Percentiles rank a stretch among this genome's conserved stretches.
Conservation (phyloP, 495 filamentous ascomycete species). For the Penicillium fimorum region DNA sequence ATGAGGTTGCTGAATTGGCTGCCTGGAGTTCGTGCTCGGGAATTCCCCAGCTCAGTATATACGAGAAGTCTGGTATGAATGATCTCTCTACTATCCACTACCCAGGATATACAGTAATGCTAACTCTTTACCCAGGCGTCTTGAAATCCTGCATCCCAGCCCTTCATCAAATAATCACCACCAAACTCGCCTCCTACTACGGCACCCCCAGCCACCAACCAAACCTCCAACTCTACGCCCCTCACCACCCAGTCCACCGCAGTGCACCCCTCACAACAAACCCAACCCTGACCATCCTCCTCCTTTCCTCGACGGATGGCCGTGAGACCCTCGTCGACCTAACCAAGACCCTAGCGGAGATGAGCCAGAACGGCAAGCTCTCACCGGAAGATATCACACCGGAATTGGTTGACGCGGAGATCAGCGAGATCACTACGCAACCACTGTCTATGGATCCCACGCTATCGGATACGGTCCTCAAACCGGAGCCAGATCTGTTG, state of each 20-base stretch:
- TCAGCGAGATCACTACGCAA: constrained; percentile 58
- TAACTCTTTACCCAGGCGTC: constrained; percentile 53
- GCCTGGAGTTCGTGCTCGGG: constrained; percentile 90
- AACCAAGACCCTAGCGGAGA: constrained; percentile 89
- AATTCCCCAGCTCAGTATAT: constrained; percentile 81
- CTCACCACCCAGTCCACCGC: constrained; percentile 55
- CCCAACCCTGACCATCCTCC: constrained; percentile 71
- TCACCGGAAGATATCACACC: constrained; percentile 72
- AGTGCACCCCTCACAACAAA: constrained; percentile 23
- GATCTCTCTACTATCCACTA: background rate
- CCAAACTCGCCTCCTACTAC: constrained; percentile 81
- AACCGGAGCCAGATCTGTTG: constrained; percentile 80
- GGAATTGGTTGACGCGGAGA: constrained; percentile 87
- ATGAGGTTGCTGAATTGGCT: constrained; percentile 84
- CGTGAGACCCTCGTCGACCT: constrained; percentile 91
- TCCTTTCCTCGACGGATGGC: constrained; percentile 84
- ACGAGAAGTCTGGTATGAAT: constrained; percentile 79
- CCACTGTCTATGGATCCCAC: constrained; percentile 25
- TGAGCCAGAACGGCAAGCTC: constrained; percentile 87
- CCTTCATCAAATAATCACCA: constrained; percentile 67
- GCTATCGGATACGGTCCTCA: constrained; percentile 19
- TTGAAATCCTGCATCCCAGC: constrained; percentile 81
- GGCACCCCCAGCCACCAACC: constrained; percentile 61
- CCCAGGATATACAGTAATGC: background rate
- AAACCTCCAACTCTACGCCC: constrained; percentile 69